phyloP scores from a whole-genome alignment of 179 eudicot species.

The Beta corolliflora region DNA sequence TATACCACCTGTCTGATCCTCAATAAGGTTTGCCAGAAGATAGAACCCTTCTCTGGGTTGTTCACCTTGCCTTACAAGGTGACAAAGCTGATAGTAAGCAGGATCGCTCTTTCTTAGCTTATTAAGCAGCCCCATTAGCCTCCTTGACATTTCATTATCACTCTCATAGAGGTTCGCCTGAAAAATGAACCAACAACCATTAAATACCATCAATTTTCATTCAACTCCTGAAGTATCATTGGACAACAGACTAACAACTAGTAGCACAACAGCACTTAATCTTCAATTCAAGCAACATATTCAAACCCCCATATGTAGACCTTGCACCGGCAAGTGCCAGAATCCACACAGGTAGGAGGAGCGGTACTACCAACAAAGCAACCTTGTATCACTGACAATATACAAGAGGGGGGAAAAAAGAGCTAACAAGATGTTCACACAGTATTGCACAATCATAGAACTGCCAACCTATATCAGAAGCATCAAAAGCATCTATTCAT shows the following conservation, averaged over 20 bases:
- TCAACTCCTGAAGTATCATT: neutral
- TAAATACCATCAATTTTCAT: conserved; percentile 3
- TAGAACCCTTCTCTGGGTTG: conserved; percentile 94
- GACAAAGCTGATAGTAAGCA: conserved; percentile 77
- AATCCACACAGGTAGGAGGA: neutral
- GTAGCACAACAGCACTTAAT: conserved; percentile 14
- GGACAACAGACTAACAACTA: neutral
- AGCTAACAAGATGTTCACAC: neutral
- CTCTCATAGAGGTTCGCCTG: conserved; percentile 61
- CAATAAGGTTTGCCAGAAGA: conserved; percentile 77
- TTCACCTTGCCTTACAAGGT: conserved; percentile 94
- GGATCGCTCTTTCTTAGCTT: conserved; percentile 64
- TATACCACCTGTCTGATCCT: conserved; percentile 77
- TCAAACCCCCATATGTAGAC: neutral
- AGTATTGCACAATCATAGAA: neutral
- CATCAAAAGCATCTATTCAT: neutral
- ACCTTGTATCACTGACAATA: neutral
- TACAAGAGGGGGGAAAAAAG: neutral
- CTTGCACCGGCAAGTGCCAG: neutral
- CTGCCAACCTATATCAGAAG: neutral
- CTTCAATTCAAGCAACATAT: conserved; percentile 4
- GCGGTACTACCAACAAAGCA: neutral
- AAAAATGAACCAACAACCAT: conserved; percentile 18
- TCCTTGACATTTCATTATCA: conserved; percentile 77
- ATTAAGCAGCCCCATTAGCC: conserved; percentile 57